These are phyloP conservation scores for Pythium myriotylum DNA, from an alignment of 352 stramenopile species.

Conservation along the genomic window DNA sequence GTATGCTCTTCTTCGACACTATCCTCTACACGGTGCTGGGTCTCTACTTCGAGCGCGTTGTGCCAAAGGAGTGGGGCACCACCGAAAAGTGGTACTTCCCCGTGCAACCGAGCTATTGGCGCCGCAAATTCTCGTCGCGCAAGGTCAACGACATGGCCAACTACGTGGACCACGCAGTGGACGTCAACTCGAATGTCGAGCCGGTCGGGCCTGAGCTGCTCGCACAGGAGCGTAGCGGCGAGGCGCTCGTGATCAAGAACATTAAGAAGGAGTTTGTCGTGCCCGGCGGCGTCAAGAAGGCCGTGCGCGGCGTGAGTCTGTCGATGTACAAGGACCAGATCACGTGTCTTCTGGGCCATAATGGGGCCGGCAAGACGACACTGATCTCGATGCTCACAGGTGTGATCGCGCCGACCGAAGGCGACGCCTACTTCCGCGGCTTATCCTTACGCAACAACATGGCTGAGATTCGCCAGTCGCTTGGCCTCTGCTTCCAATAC, in stretches of 20 bases:
- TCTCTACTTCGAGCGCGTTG: slow-evolving; percentile 89
- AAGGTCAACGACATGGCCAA: background rate
- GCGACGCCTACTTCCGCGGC: slow-evolving; percentile 38
- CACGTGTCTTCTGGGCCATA: slow-evolving; percentile 78
- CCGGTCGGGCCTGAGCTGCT: slow-evolving; percentile 21
- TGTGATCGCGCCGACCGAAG: slow-evolving; percentile 31
- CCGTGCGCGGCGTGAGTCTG: slow-evolving; percentile 69
- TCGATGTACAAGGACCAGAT: slow-evolving; percentile 90
- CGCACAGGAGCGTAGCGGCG: slow-evolving; percentile 26
- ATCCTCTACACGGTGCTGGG: slow-evolving; percentile 89
- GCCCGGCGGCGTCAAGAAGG: slow-evolving; percentile 58
- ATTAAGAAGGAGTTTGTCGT: slow-evolving; percentile 58
- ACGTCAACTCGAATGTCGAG: slow-evolving; percentile 30
- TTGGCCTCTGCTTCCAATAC: slow-evolving; percentile 51
- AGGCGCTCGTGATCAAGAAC: slow-evolving; percentile 33
- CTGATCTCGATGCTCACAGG: slow-evolving; percentile 83
- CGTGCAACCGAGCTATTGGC: slow-evolving; percentile 72
- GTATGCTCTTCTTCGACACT: slow-evolving; percentile 83
- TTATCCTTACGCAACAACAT: slow-evolving; percentile 47
- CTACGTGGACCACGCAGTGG: background rate
- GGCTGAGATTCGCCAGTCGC: slow-evolving; percentile 46
- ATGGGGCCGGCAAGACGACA: slow-evolving; percentile 78
- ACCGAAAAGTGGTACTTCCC: slow-evolving; percentile 91
- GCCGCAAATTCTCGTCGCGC: slow-evolving; percentile 18
- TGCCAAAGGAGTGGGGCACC: slow-evolving; percentile 90